Evolutionary conservation across 768 basidiomycete genomes (phyloP).

Genomic region (Nidularia pulvinata): DNA sequence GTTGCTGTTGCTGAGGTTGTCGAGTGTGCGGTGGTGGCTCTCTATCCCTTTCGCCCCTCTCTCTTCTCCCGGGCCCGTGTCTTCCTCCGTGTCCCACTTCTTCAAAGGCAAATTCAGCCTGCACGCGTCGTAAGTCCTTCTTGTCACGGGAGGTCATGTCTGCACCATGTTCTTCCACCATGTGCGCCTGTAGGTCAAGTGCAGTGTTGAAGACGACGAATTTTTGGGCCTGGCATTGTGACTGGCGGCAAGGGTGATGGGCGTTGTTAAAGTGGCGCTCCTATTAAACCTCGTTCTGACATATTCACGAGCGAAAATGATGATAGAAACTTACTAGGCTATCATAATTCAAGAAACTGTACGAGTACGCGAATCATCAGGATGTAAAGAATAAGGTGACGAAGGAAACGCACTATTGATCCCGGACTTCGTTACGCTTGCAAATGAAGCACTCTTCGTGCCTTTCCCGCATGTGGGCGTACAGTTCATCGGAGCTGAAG

Average conservation of each 20-base stretch:
- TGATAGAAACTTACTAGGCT: constrained; percentile 49
- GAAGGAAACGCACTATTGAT: constrained; percentile 75
- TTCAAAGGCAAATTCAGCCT: constrained; percentile 71
- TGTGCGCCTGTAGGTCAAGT: constrained; percentile 91
- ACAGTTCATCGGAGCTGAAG: constrained; percentile 94
- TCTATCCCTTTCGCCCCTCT: constrained; percentile 47
- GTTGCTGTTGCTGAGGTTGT: constrained; percentile 6
- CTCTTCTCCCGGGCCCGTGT: constrained; percentile 54
- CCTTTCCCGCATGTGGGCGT: constrained; percentile 86
- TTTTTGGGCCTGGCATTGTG: constrained; percentile 79
- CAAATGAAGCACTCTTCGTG: constrained; percentile 99
- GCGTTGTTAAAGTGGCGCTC: constrained; percentile 74
- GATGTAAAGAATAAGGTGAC: constrained; percentile 30
- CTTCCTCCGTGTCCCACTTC: constrained; percentile 34
- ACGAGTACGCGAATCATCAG: constrained; percentile 18
- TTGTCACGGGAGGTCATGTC: constrained; percentile 73
- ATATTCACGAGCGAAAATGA: neutral
- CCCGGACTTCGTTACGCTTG: constrained; percentile 73
- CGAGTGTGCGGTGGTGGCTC: constrained; percentile 28
- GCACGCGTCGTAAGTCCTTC: constrained; percentile 66
- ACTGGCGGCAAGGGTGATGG: constrained; percentile 79
- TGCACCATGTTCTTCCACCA: constrained; percentile 80
- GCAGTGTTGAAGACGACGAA: constrained; percentile 93
- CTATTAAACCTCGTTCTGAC: constrained; percentile 24
- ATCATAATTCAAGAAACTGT: constrained; percentile 80